Base-by-base conservation (phyloP, 1,139 yeast genomes). In the Candida tropicalis region DNA sequence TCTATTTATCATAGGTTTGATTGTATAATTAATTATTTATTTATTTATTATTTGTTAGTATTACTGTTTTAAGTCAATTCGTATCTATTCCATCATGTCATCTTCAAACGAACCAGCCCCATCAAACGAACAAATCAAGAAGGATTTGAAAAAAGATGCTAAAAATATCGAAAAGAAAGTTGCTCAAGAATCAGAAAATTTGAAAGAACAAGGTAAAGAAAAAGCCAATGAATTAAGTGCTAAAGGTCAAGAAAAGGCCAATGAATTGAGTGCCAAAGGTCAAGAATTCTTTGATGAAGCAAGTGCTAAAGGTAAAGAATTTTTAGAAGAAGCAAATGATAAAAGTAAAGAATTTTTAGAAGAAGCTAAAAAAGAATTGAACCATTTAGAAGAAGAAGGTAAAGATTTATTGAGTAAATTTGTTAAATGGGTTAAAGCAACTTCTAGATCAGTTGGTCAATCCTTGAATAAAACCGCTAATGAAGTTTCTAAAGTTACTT, bases 131-230 rank as follows among this genome's bases (percentile, higher is more conserved):
- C 59, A 48, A 46, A 28, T 57, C 53, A 45, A 38, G 59, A 62
- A 35, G 62, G 69, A 42, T 61, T 65, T 43, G 43, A 63, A 63
- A 54, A 56, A 60, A 40, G 58, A 62, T 28, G 53, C 56, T 20
- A 48, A 54, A 39, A 53, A 56, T 28, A 52, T 55, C 35, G 54
- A 52, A 39, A 51, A 62, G 34, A 55, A 54, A 18, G 55, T 52
- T 22, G 48, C 51, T 41, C 57, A 55, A 28, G 62, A 50, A 24
- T 39, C 58, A 26, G 45, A 43, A 18, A 29, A 41, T 9, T 35
- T 36, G n/a, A 51, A 55, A 38, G 48, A 61, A 36, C 53, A 53
- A 17, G 55, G 52, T 20, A 50, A 52, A 42, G 58, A 54, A 18
- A 29, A 11, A 7, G 20, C 18, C 11, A 3, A 24, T 31, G 23